These are phyloP conservation scores for Quercus lobata DNA, from an alignment of 331 rosid genomes.

Conservation along the genomic window DNA sequence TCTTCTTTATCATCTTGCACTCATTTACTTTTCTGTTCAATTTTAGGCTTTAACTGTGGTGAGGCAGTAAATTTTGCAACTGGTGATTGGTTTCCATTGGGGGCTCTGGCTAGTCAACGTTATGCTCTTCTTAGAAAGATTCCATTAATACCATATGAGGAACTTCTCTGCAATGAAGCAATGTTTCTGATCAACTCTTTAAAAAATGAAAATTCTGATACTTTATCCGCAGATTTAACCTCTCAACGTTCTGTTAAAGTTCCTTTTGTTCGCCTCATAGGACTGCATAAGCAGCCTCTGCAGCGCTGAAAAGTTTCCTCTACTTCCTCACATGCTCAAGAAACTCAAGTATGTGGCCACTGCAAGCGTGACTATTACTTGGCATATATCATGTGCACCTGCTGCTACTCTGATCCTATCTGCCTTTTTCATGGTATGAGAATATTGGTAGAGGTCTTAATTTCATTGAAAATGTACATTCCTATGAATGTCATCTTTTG, in stretches of 20 bases:
- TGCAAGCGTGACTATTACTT: conserved; percentile 44
- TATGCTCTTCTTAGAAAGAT: conserved; percentile 28
- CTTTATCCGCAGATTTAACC: background rate
- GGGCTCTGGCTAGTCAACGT: conserved; percentile 32
- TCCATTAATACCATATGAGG: conserved; percentile 43
- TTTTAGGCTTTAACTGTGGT: conserved; percentile 48
- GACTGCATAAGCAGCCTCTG: conserved; percentile 16
- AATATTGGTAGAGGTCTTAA: background rate
- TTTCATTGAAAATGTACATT: no score
- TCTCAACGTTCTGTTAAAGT: conserved; percentile 15
- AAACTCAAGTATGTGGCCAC: conserved; percentile 18
- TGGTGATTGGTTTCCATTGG: conserved; percentile 41
- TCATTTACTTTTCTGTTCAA: background rate
- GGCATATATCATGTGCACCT: conserved; percentile 31
- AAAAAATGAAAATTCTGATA: background rate
- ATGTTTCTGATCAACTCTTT: conserved; percentile 27
- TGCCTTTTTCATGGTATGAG: conserved; percentile 47
- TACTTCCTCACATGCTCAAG: conserved; percentile 16
- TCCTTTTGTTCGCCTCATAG: conserved; percentile 36
- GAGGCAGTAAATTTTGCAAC: conserved; percentile 52
- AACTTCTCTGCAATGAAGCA: conserved; percentile 50
- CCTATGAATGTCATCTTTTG: no score
- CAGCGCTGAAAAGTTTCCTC: background rate
- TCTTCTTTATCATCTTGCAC: background rate
- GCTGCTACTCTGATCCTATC: conserved; percentile 32